Percentiles rank a stretch among this genome's conserved stretches.
Conservation (phyloP, 2,329 filamentous ascomycete genomes). For the Cryphonectria parasitica region DNA sequence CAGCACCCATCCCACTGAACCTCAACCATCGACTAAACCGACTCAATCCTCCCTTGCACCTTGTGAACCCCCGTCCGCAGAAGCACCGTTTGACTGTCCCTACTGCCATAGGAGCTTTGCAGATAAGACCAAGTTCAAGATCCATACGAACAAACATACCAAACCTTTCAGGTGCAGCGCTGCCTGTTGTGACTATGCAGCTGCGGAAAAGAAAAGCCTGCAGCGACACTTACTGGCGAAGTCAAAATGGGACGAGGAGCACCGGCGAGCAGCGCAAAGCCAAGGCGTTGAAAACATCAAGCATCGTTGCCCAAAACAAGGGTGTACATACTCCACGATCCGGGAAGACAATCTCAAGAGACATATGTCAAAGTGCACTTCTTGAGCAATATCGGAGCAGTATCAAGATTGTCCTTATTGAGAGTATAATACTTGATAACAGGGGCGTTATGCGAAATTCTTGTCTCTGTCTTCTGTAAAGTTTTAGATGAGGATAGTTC, state of each 20-base stretch:
- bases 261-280: slow-evolving; percentile 19
- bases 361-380: slow-evolving; percentile 15
- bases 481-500: neutral
- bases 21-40: neutral
- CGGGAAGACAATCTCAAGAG: slow-evolving; percentile 26
- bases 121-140: slow-evolving; percentile 23
- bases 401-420: no score
- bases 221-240: slow-evolving; percentile 25
- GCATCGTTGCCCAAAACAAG: slow-evolving; percentile 13
- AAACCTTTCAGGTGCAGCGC: slow-evolving; percentile 27
- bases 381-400: neutral
- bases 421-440: no score
- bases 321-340: slow-evolving; percentile 23
- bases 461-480: neutral
- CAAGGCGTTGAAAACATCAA: slow-evolving; percentile 5
- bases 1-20: neutral
- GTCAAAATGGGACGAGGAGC: slow-evolving; percentile 24
- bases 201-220: slow-evolving; percentile 28
- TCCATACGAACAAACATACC: slow-evolving; percentile 29
- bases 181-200: slow-evolving; percentile 15
- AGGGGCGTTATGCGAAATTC: no score
- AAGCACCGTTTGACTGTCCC: slow-evolving; percentile 7
- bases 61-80: neutral
- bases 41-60: neutral
- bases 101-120: slow-evolving; percentile 19